These are phyloP conservation scores for Fusarium buxicola DNA, from an alignment of 2,329 filamentous ascomycete genomes.

Conservation along the genomic window DNA sequence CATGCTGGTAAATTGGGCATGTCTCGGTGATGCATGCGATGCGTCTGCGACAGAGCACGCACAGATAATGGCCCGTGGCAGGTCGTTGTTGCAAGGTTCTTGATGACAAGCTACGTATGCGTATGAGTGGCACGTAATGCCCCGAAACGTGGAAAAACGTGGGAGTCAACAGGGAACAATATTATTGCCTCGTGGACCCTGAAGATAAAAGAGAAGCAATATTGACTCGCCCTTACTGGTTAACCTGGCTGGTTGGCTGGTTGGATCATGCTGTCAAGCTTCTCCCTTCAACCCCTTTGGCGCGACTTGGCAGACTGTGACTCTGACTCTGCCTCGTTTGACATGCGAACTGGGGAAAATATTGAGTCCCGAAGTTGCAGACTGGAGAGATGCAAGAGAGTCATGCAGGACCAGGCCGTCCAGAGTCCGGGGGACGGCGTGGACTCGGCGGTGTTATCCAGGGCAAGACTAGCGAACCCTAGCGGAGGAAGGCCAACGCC, in stretches of 20 bases:
- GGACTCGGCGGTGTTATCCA: conserved; percentile 36
- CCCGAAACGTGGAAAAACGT: conserved; percentile 31
- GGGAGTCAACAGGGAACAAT: conserved; percentile 24
- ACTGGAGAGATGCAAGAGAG: conserved; percentile 28
- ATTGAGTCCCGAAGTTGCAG: conserved; percentile 3
- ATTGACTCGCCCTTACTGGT: too few species aligned
- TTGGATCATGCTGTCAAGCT: neutral
- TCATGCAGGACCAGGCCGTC: conserved; percentile 30
- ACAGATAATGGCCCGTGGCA: neutral
- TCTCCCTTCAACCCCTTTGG: neutral
- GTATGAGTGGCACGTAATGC: conserved; percentile 22
- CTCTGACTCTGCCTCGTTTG: conserved; percentile 1
- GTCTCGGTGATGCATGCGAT: conserved; percentile 7
- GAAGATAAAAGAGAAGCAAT: conserved; percentile 3
- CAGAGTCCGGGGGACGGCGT: conserved; percentile 30
- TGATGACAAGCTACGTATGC: conserved; percentile 12
- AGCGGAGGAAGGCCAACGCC: conserved; percentile 38
- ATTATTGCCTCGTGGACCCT: conserved; percentile 21
- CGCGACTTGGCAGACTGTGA: neutral
- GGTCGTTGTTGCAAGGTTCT: conserved; percentile 17
- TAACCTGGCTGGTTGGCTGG: too few species aligned
- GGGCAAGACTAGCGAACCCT: conserved; percentile 39
- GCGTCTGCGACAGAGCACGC: too few species aligned
- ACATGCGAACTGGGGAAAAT: conserved; percentile 1
- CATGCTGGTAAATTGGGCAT: conserved; percentile 15